A percentile compares a stretch with the other conserved stretches of the same genome.
phyloP scores from a whole-genome alignment of 495 filamentous ascomycete species.

The Rostrohypoxylon terebratum region DNA sequence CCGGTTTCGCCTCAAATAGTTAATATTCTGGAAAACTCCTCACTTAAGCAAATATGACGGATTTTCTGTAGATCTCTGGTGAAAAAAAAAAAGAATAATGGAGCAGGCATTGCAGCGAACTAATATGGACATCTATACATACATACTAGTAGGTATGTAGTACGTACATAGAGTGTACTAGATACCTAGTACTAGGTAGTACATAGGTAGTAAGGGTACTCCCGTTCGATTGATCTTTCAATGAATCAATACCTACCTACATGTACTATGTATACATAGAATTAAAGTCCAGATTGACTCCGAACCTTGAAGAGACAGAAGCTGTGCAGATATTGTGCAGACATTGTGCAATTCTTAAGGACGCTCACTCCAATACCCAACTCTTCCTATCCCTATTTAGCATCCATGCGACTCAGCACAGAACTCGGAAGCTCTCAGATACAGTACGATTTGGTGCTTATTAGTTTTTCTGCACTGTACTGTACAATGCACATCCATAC shows the following conservation, averaged over 20 bases:
- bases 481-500: not conserved
- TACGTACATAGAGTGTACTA: too few relatives aligned
- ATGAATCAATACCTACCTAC: too few relatives aligned
- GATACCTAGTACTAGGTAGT: too few relatives aligned
- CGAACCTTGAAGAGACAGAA: not conserved
- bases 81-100: not conserved
- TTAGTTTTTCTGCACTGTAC: not conserved
- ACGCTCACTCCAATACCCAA: not conserved
- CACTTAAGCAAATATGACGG: conserved; percentile 2
- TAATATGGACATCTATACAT: not conserved
- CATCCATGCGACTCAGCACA: not conserved
- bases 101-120: not conserved
- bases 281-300: not conserved
- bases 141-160: too few relatives aligned
- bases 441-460: not conserved
- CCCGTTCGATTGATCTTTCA: not conserved
- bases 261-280: too few relatives aligned
- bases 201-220: not conserved
- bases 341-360: not conserved
- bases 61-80: not conserved
- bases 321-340: too few relatives aligned
- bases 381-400: not conserved
- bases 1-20: conserved; percentile 1
- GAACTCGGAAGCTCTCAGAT: not conserved
- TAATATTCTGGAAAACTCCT: conserved; percentile 11